Percentiles rank a stretch among this genome's conserved stretches.
Conservation (phyloP, 1,284 basidiomycete genomes). For the Trichosporon inkin region DNA sequence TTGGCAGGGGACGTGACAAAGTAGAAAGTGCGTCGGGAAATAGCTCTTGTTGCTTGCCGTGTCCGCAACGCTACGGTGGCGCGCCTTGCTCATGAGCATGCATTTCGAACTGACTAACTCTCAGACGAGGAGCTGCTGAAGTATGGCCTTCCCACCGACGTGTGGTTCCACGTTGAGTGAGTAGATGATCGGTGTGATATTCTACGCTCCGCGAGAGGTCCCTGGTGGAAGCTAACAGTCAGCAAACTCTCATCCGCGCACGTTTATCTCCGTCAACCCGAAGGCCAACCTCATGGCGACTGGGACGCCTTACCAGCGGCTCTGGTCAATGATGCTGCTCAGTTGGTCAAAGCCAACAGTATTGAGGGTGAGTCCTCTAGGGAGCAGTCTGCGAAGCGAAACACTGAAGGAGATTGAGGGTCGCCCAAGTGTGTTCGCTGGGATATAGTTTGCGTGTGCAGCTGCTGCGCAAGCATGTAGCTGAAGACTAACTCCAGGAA, state of each 20-base stretch:
- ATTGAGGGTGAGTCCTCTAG: conserved; percentile 72
- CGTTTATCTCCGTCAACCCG: conserved; percentile 83
- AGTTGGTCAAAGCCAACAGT: conserved; percentile 95
- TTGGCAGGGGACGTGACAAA: conserved; percentile 77
- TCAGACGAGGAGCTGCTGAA: conserved; percentile 89
- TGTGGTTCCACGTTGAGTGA: conserved; percentile 60
- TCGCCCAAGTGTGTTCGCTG: no score
- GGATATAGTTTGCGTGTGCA: no score
- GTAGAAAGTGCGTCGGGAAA: conserved; percentile 70
- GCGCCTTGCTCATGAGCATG: conserved; percentile 5
- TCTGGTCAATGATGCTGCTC: conserved; percentile 78
- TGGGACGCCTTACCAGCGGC: conserved; percentile 84
- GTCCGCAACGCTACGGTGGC: not conserved
- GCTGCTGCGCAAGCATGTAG: not conserved
- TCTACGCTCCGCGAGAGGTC: not conserved
- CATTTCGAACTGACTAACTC: conserved; percentile 6
- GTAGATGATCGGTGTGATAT: not conserved
- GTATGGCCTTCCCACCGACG: conserved; percentile 64
- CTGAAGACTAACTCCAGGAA: conserved; percentile 58
- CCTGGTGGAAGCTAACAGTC: not conserved
- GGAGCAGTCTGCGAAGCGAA: not conserved
- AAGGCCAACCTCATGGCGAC: conserved; percentile 57
- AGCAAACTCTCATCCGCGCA: conserved; percentile 92
- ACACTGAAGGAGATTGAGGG: no score
- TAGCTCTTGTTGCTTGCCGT: not conserved